These are phyloP conservation scores for Ophiostoma novo-ulmi DNA, from an alignment of 2,329 filamentous ascomycete species.

Conservation along the genomic window DNA sequence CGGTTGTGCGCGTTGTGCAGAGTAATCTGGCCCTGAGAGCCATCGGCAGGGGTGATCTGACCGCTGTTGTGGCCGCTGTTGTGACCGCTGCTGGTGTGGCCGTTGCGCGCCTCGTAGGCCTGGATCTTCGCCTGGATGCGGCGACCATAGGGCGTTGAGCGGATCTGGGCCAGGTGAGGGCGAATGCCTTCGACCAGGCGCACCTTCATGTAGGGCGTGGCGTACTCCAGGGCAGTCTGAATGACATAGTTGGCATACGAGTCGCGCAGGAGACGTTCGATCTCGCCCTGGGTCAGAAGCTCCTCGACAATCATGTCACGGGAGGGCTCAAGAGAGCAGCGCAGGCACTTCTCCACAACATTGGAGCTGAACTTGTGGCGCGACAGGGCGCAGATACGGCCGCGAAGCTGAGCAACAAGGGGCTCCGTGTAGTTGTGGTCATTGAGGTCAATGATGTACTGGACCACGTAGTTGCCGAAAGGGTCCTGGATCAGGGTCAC, in stretches of 20 bases:
- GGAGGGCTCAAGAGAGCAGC: slow-evolving; percentile 69
- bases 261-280: slow-evolving; percentile 85
- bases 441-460: slow-evolving; percentile 95
- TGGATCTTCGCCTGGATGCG: slow-evolving; percentile 87
- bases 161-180: slow-evolving; percentile 76
- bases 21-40: slow-evolving; percentile 50
- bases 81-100: slow-evolving; percentile 36
- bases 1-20: slow-evolving; percentile 42
- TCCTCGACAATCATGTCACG: slow-evolving; percentile 82
- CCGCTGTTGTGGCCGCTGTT: slow-evolving; percentile 41
- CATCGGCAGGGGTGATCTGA: slow-evolving; percentile 49
- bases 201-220: slow-evolving; percentile 65
- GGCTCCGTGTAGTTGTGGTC: slow-evolving; percentile 85
- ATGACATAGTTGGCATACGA: slow-evolving; percentile 97
- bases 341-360: slow-evolving; percentile 93
- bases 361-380: slow-evolving; percentile 99
- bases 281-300: slow-evolving; percentile 66
- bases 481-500: slow-evolving; percentile 88
- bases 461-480: slow-evolving; percentile 97
- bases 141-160: slow-evolving; percentile 87
- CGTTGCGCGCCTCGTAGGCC: slow-evolving; percentile 47
- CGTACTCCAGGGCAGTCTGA: slow-evolving; percentile 87
- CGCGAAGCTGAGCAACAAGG: slow-evolving; percentile 73
- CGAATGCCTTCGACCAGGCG: slow-evolving; percentile 79
- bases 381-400: slow-evolving; percentile 65